A percentile compares a stretch with the other conserved stretches of the same genome.
Evolutionary conservation across 202 grass and related monocot species (phyloP).

Genomic region (Cymbopogon flexuosus): DNA sequence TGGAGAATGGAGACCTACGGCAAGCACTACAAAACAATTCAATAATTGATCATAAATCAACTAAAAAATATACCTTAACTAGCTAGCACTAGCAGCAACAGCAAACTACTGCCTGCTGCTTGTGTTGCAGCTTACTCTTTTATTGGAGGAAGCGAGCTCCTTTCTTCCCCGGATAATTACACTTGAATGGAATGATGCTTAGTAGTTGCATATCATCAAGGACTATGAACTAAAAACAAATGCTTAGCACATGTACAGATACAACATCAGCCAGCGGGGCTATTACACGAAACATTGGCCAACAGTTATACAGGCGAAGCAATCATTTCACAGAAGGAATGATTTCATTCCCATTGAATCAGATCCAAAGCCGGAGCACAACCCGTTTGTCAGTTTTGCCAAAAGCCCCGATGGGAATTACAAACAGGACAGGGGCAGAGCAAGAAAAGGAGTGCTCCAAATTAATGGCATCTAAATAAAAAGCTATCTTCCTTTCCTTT

Average conservation of each 20-base stretch:
- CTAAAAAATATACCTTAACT: no score
- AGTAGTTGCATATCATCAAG: background rate
- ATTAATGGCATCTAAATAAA: constrained; percentile 52
- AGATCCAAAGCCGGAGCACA: constrained; percentile 54
- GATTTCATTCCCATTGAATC: constrained; percentile 42
- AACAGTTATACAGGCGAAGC: background rate
- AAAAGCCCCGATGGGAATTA: constrained; percentile 33
- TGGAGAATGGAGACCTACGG: no score
- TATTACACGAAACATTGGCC: background rate
- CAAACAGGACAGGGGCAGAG: constrained; percentile 32
- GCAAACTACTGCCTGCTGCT: no score
- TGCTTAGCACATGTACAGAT: background rate
- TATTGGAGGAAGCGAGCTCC: no score
- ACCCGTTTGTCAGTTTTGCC: constrained; percentile 31
- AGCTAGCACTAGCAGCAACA: no score
- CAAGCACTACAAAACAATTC: no score
- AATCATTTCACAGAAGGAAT: background rate
- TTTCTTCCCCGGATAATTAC: no score
- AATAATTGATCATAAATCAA: no score
- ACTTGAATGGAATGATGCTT: no score
- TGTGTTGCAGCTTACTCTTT: background rate
- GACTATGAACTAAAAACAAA: background rate
- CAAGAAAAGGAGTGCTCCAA: constrained; percentile 46
- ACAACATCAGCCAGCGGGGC: background rate
- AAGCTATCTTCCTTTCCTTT: constrained; percentile 52